Evolutionary conservation across 2,329 filamentous ascomycete genomes (phyloP).

Genomic region (Mollisiaceae sp.): DNA sequence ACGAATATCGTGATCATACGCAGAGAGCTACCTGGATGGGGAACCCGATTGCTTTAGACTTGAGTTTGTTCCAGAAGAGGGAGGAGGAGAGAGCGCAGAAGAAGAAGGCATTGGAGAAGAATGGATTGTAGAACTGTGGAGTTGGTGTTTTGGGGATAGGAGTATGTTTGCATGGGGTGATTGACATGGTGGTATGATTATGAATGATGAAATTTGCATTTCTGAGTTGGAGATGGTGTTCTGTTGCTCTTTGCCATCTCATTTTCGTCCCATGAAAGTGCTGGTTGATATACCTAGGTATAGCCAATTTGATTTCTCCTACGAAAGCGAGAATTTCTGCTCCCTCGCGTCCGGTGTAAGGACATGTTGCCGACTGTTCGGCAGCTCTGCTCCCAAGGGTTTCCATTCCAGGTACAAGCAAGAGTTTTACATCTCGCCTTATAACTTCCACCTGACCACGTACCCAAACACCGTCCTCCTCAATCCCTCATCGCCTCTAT

Average conservation of each 20-base stretch:
- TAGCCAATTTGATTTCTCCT: too few species aligned
- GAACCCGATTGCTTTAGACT: constrained; percentile 65
- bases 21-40: constrained; percentile 78
- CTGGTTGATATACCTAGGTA: too few species aligned
- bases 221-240: background rate
- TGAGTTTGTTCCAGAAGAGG: constrained; percentile 49
- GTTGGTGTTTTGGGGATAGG: background rate
- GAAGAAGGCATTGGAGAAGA: constrained; percentile 9
- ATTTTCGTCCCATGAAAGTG: background rate
- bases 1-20: constrained; percentile 49
- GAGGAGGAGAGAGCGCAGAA: constrained; percentile 12
- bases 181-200: background rate
- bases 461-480: constrained; percentile 70
- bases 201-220: background rate
- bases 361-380: background rate
- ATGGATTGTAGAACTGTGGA: background rate
- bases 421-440: background rate
- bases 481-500: constrained; percentile 82
- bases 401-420: too few species aligned
- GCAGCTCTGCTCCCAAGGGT: background rate
- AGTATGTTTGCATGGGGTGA: background rate
- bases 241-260: background rate
- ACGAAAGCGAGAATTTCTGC: too few species aligned
- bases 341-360: too few species aligned
- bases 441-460: constrained; percentile 39